Conservation (phyloP, 148 eudicot genomes). For the Amaranthus cruentus region DNA sequence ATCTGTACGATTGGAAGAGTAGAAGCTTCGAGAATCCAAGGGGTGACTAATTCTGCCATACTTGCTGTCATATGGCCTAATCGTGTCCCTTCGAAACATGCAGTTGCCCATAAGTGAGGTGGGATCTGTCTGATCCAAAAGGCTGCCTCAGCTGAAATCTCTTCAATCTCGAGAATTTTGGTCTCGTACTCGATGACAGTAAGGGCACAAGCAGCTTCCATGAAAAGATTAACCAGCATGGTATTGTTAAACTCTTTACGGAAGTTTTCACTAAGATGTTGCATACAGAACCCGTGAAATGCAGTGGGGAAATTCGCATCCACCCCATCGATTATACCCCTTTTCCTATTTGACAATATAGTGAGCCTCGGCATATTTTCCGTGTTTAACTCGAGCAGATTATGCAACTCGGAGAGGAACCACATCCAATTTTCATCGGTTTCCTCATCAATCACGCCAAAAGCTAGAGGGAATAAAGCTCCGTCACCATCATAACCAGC, state of each 20-base stretch:
- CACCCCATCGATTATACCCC: constrained; percentile 52
- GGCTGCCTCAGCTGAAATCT: constrained; percentile 56
- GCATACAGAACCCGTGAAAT: constrained; percentile 66
- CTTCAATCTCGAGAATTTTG: constrained; percentile 55
- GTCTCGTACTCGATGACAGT: constrained; percentile 47
- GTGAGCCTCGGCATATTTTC: constrained; percentile 72
- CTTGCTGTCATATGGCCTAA: constrained; percentile 56
- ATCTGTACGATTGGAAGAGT: constrained; percentile 59
- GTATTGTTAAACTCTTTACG: constrained; percentile 60
- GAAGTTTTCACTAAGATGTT: constrained; percentile 58
- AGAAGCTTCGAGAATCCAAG: constrained; percentile 56
- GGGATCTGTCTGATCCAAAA: constrained; percentile 54
- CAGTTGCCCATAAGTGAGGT: constrained; percentile 61
- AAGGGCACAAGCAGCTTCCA: constrained; percentile 61
- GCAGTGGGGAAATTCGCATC: constrained; percentile 67
- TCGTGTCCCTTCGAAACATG: constrained; percentile 57
- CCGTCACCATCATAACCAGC: constrained; percentile 70
- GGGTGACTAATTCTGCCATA: constrained; percentile 38
- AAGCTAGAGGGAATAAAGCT: constrained; percentile 61
- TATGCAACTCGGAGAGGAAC: constrained; percentile 70
- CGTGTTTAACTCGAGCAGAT: constrained; percentile 55
- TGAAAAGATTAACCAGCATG: constrained; percentile 48
- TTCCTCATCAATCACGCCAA: constrained; percentile 78
- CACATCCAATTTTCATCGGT: constrained; percentile 78
- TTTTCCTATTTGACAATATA: constrained; percentile 61